These are phyloP conservation scores for Globisporangium canariense DNA, from an alignment of 352 stramenopile species.

Conservation along the genomic window DNA sequence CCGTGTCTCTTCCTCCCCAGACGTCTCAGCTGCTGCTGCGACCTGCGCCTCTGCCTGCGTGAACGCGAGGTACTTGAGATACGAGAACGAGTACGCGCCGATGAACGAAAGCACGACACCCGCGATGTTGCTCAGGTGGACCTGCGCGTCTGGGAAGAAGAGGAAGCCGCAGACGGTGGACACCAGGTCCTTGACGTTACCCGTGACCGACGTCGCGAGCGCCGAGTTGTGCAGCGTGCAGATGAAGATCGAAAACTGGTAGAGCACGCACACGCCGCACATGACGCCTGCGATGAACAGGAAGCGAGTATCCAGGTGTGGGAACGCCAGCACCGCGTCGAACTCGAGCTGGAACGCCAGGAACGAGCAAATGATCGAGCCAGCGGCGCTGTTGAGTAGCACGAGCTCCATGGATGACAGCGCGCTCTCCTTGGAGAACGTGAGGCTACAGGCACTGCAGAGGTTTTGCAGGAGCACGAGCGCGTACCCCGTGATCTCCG, in stretches of 20 bases:
- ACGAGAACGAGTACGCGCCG: slow-evolving; percentile 72
- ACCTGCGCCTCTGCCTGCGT: slow-evolving; percentile 8
- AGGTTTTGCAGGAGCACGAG: slow-evolving; percentile 71
- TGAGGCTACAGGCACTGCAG: slow-evolving; percentile 56
- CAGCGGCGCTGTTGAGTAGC: slow-evolving; percentile 48
- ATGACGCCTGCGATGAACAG: slow-evolving; percentile 36
- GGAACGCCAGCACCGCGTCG: slow-evolving; percentile 35
- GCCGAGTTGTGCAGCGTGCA: slow-evolving; percentile 69
- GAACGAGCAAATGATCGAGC: slow-evolving; percentile 37
- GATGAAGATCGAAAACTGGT: slow-evolving; percentile 70
- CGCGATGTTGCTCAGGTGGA: slow-evolving; percentile 38
- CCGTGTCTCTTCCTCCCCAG: not conserved
- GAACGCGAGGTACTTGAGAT: slow-evolving; percentile 57
- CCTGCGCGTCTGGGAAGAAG: slow-evolving; percentile 52
- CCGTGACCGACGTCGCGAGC: slow-evolving; percentile 69
- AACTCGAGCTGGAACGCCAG: slow-evolving; percentile 41
- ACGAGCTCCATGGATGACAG: slow-evolving; percentile 53
- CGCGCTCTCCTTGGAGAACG: slow-evolving; percentile 62
- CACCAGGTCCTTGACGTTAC: slow-evolving; percentile 72
- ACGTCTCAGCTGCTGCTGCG: not conserved
- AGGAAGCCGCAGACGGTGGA: slow-evolving; percentile 58
- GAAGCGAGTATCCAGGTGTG: slow-evolving; percentile 30
- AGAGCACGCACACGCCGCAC: slow-evolving; percentile 67
- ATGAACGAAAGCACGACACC: slow-evolving; percentile 66
- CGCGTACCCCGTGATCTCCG: slow-evolving; percentile 39